Base-by-base conservation (phyloP, 2,329 filamentous ascomycete species). In the Aspergillus fischeri region DNA sequence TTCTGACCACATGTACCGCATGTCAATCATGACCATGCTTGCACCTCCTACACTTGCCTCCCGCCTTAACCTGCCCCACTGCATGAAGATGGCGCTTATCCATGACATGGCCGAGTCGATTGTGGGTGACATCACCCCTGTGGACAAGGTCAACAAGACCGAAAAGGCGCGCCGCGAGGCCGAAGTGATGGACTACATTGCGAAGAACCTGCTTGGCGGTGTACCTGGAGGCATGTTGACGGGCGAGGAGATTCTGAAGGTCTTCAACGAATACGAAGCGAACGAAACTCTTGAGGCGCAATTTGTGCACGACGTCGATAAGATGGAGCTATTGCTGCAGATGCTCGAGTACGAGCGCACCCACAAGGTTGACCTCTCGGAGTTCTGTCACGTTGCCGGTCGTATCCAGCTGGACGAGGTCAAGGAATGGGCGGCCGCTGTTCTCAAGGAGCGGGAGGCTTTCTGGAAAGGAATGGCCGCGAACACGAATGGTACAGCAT, bases 1-100 rank as follows among this genome's bases (percentile, higher is more conserved):
- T 70, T 84, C 91, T 54, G 94, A 99, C 78, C 94, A 99, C 82
- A 99, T 99, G 94, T 99, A 97, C 78, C 92, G 94, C 77, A 99
- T 99, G 94, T 91, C 92, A 51, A 84, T 99, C 65, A 91, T 99
- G 74, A 92, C 91, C 62, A 90, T 99, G 87, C 85, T 97, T 63
- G 92, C 91, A 2, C 93, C 94, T 1, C 82, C 90, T 0, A 77
- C 88, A 1, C 84, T 97, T 10, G 81, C 86, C 2, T 77, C 85
- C 0, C 83, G 83, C 42, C 81, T 97, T 68, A 89, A 97, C 71
- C 82, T 96, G 42, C 77, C 83, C 27, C 88, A 87, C 65, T 99
- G 94, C 80, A 93, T 91, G 67, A 91, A 91, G 77, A 97, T 99
- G 92, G 93, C 92, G 27, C 83, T 99, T 35, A 81, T 99, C 48